Conservation (phyloP, 2,329 filamentous ascomycete species). For the Epichloe gansuensis region DNA sequence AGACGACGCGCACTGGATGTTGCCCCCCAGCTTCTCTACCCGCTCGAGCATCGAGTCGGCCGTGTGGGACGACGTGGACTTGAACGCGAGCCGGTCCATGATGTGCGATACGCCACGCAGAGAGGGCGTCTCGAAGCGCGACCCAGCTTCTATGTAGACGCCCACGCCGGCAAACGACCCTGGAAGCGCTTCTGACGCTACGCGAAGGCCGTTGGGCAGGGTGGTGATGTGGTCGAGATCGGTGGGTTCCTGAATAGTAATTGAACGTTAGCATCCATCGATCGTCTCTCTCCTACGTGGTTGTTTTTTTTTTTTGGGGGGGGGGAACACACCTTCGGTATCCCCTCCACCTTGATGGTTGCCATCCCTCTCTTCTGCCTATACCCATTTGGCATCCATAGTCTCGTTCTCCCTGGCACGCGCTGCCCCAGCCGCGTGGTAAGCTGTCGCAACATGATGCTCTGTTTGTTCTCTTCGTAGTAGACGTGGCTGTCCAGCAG, state of each 20-base stretch:
- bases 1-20: conserved; percentile 93
- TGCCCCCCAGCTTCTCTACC: conserved; percentile 85
- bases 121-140: conserved; percentile 77
- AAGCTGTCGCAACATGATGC: conserved; percentile 24
- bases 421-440: conserved; percentile 18
- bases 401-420: conserved; percentile 12
- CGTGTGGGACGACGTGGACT: conserved; percentile 59
- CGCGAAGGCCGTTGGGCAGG: conserved; percentile 81
- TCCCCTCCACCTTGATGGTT: conserved; percentile 22
- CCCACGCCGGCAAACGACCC: conserved; percentile 92
- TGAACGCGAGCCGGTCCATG: conserved; percentile 90
- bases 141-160: conserved; percentile 91
- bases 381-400: conserved; percentile 12
- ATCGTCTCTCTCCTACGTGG: background rate
- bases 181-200: conserved; percentile 87
- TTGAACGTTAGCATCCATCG: background rate
- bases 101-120: conserved; percentile 90
- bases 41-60: conserved; percentile 79
- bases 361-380: conserved; percentile 13
- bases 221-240: conserved; percentile 82
- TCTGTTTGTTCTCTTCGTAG: background rate
- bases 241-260: conserved; percentile 49
- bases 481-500: background rate
- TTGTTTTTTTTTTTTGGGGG: background rate
- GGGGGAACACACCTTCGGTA: conserved; percentile 15